These are phyloP conservation scores for Annulohypoxylon nitens DNA, from an alignment of 495 filamentous ascomycete species.

Conservation along the genomic window DNA sequence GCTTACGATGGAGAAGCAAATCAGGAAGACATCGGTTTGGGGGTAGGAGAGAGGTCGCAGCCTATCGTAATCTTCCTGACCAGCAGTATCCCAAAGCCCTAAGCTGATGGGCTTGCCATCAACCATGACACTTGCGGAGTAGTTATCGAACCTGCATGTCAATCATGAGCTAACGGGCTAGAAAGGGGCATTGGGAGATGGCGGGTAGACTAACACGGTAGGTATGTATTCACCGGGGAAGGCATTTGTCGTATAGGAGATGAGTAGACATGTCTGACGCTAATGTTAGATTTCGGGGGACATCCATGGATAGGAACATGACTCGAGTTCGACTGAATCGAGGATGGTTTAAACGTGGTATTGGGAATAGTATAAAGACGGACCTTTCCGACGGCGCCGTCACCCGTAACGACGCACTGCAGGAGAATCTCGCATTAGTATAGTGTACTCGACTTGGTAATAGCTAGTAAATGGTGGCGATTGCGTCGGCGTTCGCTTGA, in stretches of 20 bases:
- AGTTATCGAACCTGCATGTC: constrained; percentile 93
- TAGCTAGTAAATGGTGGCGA: not conserved
- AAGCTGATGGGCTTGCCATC: constrained; percentile 97
- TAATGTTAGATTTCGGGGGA: constrained; percentile 49
- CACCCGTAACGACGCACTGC: constrained; percentile 97
- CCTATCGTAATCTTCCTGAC: constrained; percentile 98
- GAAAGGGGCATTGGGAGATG: constrained; percentile 8
- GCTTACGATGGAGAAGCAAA: constrained; percentile 98
- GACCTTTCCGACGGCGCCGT: constrained; percentile 99
- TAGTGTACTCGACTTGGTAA: constrained; percentile 28
- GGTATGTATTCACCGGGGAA: constrained; percentile 99
- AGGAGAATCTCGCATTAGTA: constrained; percentile 46
- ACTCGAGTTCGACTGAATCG: constrained; percentile 32
- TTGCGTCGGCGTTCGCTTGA: constrained; percentile 21
- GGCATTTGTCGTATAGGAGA: constrained; percentile 98
- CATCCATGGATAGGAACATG: constrained; percentile 3
- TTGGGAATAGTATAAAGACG: constrained; percentile 47
- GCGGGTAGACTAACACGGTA: constrained; percentile 81
- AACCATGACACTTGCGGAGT: constrained; percentile 98
- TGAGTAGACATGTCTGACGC: constrained; percentile 95
- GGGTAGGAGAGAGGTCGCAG: constrained; percentile 96
- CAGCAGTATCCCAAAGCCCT: constrained; percentile 98
- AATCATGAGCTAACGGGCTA: constrained; percentile 50
- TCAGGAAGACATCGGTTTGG: constrained; percentile 97
- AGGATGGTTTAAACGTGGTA: not conserved